A percentile compares a stretch with the other conserved stretches of the same genome.
Conservation (phyloP, 2,329 filamentous ascomycete species). For the Grosmannia serpens region DNA sequence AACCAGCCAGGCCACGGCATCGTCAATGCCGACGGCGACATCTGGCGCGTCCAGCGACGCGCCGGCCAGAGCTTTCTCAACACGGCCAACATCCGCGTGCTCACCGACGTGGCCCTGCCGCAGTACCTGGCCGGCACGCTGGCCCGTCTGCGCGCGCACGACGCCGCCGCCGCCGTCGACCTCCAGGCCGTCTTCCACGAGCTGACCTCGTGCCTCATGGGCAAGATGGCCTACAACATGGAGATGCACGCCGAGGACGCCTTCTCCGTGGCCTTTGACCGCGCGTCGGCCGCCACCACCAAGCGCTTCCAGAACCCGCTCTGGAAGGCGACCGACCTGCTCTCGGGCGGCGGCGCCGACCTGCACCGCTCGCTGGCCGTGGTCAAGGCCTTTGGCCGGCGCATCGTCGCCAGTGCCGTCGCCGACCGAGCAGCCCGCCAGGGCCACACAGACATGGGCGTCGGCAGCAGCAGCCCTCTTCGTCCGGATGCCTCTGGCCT, state of each 20-base stretch:
- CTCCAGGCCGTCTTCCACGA: conserved; percentile 50
- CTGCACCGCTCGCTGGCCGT: conserved; percentile 29
- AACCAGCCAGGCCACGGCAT: conserved; percentile 44
- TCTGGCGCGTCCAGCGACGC: conserved; percentile 52
- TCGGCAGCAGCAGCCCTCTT: background rate
- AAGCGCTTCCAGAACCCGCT: conserved; percentile 55
- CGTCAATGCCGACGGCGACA: conserved; percentile 53
- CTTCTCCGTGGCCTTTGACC: conserved; percentile 50
- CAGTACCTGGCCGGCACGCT: conserved; percentile 35
- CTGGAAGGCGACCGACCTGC: conserved; percentile 45
- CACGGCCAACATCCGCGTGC: conserved; percentile 40
- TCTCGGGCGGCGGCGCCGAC: conserved; percentile 30
- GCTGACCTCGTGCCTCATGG: conserved; percentile 54
- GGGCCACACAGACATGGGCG: background rate
- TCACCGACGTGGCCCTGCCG: conserved; percentile 47
- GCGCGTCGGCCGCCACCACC: conserved; percentile 47
- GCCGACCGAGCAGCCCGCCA: conserved; percentile 20
- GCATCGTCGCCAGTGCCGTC: conserved; percentile 44
- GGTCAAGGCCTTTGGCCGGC: conserved; percentile 43
- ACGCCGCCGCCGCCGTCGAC: conserved; percentile 28
- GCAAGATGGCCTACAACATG: conserved; percentile 59
- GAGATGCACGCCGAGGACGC: conserved; percentile 51
- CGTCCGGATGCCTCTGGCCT: no score
- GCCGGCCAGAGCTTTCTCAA: conserved; percentile 50
- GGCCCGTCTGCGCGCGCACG: conserved; percentile 22